These are phyloP conservation scores for Neofusicoccum laricinum DNA, from an alignment of 2,329 filamentous ascomycete species.

Conservation along the genomic window DNA sequence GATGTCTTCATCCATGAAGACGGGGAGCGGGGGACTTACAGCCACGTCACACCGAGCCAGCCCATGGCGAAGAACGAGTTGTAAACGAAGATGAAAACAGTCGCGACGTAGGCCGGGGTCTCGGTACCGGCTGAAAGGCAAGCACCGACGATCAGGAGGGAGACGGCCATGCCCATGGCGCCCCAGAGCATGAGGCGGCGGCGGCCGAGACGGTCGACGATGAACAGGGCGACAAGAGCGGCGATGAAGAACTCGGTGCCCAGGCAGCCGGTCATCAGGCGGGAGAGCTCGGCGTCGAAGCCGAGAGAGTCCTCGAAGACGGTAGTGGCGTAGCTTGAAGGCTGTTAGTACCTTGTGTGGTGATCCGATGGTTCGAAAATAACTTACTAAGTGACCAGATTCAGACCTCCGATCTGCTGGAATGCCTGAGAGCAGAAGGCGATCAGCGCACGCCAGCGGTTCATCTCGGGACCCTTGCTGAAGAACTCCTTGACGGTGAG, in stretches of 20 bases:
- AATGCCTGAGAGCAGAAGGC: constrained; percentile 60
- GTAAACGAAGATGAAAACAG: constrained; percentile 54
- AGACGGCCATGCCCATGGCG: constrained; percentile 29
- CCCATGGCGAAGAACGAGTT: constrained; percentile 54
- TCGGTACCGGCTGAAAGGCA: constrained; percentile 11
- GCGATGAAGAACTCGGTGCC: constrained; percentile 31
- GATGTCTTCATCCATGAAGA: too few relatives aligned
- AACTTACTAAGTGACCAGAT: constrained; percentile 18
- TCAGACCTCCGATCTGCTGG: constrained; percentile 60
- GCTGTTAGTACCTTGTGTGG: neutral
- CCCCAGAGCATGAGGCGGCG: constrained; percentile 33
- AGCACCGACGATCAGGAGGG: constrained; percentile 28
- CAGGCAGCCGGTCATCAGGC: constrained; percentile 19
- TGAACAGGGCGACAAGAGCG: constrained; percentile 25
- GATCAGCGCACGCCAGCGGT: constrained; percentile 60
- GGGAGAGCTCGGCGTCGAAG: constrained; percentile 30
- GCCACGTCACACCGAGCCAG: constrained; percentile 47
- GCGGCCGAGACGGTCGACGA: constrained; percentile 30
- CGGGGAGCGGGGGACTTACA: neutral
- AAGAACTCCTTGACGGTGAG: constrained; percentile 51
- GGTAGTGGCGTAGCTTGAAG: constrained; percentile 10
- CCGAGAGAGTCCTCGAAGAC: constrained; percentile 15
- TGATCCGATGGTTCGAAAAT: neutral
- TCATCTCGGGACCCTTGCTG: constrained; percentile 61
- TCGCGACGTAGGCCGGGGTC: constrained; percentile 38